phyloP scores from a whole-genome alignment of 352 stramenopile genomes.

The Halophytophthora batemanensis region DNA sequence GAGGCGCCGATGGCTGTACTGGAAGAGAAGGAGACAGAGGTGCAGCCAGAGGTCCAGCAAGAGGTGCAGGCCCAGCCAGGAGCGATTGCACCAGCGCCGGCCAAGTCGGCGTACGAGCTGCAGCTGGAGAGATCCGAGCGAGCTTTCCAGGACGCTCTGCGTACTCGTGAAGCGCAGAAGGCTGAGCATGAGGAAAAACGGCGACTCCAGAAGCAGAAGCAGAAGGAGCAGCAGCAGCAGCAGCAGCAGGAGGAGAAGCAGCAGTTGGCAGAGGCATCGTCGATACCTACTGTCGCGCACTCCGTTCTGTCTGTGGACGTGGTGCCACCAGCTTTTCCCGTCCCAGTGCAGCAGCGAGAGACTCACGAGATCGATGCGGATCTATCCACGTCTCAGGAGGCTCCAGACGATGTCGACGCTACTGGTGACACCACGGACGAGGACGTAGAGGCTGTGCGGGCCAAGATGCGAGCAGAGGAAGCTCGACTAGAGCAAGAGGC shows the following conservation, averaged over 20 bases:
- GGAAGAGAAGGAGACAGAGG: not conserved
- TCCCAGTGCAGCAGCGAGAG: constrained; percentile 5
- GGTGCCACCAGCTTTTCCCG: constrained; percentile 12
- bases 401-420: not conserved
- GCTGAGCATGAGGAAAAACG: constrained; percentile 35
- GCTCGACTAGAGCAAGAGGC: constrained; percentile 37
- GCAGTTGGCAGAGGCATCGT: not conserved
- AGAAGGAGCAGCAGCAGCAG: constrained; percentile 4
- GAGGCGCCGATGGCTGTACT: not conserved
- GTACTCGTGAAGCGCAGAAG: constrained; percentile 37
- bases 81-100: constrained; percentile 2
- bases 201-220: constrained; percentile 16
- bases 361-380: constrained; percentile 1
- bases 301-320: constrained; percentile 12
- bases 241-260: not conserved
- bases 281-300: constrained; percentile 11
- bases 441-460: constrained; percentile 39
- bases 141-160: constrained; percentile 38
- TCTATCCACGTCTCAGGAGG: not conserved
- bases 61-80: not conserved
- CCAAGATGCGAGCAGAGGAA: constrained; percentile 42
- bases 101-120: constrained; percentile 38
- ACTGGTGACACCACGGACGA: not conserved
- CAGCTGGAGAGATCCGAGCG: constrained; percentile 46
- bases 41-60: not conserved